phyloP scores from a whole-genome alignment of 108 stramenopile species.

The Skeletonema costatum region DNA sequence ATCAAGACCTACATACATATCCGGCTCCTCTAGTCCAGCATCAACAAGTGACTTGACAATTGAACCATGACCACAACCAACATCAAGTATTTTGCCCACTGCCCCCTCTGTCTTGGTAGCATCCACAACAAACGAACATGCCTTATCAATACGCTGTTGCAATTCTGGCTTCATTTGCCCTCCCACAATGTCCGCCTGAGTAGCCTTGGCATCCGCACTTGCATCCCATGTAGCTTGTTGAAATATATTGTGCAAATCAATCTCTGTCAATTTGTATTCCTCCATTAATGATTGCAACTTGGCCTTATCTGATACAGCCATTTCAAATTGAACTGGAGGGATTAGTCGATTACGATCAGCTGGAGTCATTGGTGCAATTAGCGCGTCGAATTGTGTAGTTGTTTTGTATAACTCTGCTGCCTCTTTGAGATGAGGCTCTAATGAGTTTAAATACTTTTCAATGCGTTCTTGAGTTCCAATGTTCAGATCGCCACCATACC shows the following conservation, averaged over 20 bases:
- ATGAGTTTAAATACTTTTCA: slow-evolving; percentile 29
- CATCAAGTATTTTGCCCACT: slow-evolving; percentile 55
- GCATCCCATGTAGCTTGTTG: slow-evolving; percentile 81
- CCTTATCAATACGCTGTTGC: slow-evolving; percentile 48
- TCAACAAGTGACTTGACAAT: slow-evolving; percentile 58
- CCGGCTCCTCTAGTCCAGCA: slow-evolving; percentile 46
- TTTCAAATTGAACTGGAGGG: slow-evolving; percentile 40
- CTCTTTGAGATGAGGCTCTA: slow-evolving; percentile 52
- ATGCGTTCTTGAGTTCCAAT: slow-evolving; percentile 63
- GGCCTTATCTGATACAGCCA: slow-evolving; percentile 45
- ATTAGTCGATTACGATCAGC: slow-evolving; percentile 44
- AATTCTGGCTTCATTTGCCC: slow-evolving; percentile 57
- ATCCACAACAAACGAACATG: slow-evolving; percentile 55
- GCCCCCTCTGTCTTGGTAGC: slow-evolving; percentile 26
- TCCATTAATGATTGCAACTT: slow-evolving; percentile 46
- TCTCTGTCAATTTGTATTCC: slow-evolving; percentile 40
- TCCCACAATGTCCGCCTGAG: slow-evolving; percentile 54
- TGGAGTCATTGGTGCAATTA: slow-evolving; percentile 43
- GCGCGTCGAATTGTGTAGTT: slow-evolving; percentile 54
- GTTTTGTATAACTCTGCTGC: slow-evolving; percentile 60
- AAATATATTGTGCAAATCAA: slow-evolving; percentile 64
- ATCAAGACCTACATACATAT: slow-evolving; percentile 67
- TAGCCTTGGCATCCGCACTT: slow-evolving; percentile 77
- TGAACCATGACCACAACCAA: slow-evolving; percentile 76
- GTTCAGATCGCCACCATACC: slow-evolving; percentile 64